phyloP scores from a whole-genome alignment of 2,329 filamentous ascomycete genomes.

The Clarireedia paspali region DNA sequence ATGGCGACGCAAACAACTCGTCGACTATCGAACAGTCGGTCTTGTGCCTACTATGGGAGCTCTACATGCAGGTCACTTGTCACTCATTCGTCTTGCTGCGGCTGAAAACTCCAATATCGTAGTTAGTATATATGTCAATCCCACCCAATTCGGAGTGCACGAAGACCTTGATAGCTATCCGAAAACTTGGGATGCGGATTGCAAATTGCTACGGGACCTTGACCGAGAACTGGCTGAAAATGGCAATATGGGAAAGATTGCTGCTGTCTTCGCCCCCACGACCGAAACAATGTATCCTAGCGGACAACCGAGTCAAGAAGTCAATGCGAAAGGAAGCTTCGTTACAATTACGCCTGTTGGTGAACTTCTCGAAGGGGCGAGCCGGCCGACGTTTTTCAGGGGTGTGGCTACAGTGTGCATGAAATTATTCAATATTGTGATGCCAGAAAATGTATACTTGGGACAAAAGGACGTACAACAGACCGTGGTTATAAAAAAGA shows the following conservation, averaged over 20 bases:
- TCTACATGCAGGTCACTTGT: slow-evolving; percentile 84
- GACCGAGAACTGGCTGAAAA: slow-evolving; percentile 65
- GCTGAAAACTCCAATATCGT: slow-evolving; percentile 79
- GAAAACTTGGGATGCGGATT: slow-evolving; percentile 77
- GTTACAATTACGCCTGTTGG: slow-evolving; percentile 83
- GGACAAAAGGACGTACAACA: slow-evolving; percentile 98
- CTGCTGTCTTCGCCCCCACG: slow-evolving; percentile 78
- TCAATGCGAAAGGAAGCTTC: slow-evolving; percentile 77
- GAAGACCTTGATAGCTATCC: slow-evolving; percentile 90
- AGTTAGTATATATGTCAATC: slow-evolving; percentile 92
- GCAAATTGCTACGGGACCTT: slow-evolving; percentile 56
- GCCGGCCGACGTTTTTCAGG: slow-evolving; percentile 88
- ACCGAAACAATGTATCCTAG: slow-evolving; percentile 83
- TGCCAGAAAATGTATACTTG: slow-evolving; percentile 78
- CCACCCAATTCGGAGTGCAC: slow-evolving; percentile 84
- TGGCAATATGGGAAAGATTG: slow-evolving; percentile 56
- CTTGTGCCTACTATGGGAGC: slow-evolving; percentile 98
- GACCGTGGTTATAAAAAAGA: slow-evolving; percentile 76
- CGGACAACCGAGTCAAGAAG: slow-evolving; percentile 58
- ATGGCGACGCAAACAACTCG: slow-evolving; percentile 58
- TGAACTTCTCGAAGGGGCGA: slow-evolving; percentile 73
- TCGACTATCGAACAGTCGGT: slow-evolving; percentile 65
- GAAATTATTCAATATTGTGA: slow-evolving; percentile 81
- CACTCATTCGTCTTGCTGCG: slow-evolving; percentile 77
- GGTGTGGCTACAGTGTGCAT: slow-evolving; percentile 95